Percentiles rank a stretch among this genome's conserved stretches.
Evolutionary conservation across 208 protist species (phyloP).

Genomic region (Porcisia hertigi): DNA sequence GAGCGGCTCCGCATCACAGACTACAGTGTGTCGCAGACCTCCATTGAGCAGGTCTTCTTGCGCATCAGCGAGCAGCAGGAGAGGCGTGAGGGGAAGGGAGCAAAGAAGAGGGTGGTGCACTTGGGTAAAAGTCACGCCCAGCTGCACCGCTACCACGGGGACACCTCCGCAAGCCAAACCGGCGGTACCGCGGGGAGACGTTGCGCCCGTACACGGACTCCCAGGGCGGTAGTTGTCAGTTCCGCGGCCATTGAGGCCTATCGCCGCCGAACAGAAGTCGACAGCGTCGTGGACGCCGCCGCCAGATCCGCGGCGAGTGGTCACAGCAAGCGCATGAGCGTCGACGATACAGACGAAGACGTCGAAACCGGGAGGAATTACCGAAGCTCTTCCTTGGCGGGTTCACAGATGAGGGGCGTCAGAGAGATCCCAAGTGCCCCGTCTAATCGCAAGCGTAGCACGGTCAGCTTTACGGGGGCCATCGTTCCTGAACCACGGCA

Average conservation of each 20-base stretch:
- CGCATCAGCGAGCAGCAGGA: constrained; percentile 63
- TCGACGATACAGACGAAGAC: background rate
- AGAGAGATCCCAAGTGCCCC: background rate
- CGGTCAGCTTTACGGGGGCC: background rate
- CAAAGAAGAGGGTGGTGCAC: constrained; percentile 18
- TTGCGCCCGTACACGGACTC: background rate
- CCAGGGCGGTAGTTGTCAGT: constrained; percentile 10
- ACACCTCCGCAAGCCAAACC: constrained; percentile 6
- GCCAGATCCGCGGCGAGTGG: background rate
- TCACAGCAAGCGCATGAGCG: background rate
- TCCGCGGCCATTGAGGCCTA: constrained; percentile 30
- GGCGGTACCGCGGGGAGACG: background rate
- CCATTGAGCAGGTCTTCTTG: constrained; percentile 86
- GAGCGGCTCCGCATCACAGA: constrained; percentile 49
- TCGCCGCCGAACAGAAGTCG: constrained; percentile 14
- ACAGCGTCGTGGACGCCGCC: background rate
- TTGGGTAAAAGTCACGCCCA: constrained; percentile 36
- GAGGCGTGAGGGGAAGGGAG: constrained; percentile 30
- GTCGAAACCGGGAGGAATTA: background rate
- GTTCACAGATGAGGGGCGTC: background rate
- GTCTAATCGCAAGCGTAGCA: background rate
- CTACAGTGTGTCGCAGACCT: constrained; percentile 82
- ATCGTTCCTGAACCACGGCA: too few species aligned
- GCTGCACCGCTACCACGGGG: constrained; percentile 23
- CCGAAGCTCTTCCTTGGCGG: background rate